Conservation (phyloP, 257 asterid genomes). For the Striga asiatica region DNA sequence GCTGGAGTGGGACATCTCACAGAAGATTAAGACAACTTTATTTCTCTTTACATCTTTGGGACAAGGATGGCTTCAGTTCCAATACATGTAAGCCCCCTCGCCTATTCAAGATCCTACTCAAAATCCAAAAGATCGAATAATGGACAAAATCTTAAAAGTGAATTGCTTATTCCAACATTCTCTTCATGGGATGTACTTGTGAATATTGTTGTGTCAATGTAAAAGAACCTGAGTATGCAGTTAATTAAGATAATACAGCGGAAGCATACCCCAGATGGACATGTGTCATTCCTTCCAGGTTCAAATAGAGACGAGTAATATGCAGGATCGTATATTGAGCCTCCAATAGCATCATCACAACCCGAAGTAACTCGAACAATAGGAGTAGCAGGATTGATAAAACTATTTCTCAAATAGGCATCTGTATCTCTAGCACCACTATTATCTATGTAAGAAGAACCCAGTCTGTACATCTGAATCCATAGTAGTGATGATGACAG, state of each 20-base stretch:
- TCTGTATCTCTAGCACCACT: constrained; percentile 57
- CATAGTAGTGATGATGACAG: constrained; percentile 72
- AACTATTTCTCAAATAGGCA: constrained; percentile 64
- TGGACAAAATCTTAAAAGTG: neutral
- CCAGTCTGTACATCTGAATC: constrained; percentile 95
- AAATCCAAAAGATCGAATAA: neutral
- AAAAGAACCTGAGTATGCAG: neutral
- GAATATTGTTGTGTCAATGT: neutral
- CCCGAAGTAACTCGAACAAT: constrained; percentile 39
- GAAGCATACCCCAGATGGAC: constrained; percentile 38
- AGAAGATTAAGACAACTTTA: too few relatives aligned
- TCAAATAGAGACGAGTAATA: constrained; percentile 76
- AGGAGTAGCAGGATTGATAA: constrained; percentile 76
- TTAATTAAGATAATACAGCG: constrained; percentile 8
- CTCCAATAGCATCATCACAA: constrained; percentile 57
- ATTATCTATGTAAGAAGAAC: constrained; percentile 54
- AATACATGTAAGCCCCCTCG: neutral
- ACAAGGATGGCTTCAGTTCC: too few relatives aligned
- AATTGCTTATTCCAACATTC: neutral
- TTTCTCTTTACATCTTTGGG: too few relatives aligned
- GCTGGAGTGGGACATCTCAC: too few relatives aligned
- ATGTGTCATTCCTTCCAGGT: constrained; percentile 44
- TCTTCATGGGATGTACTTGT: neutral
- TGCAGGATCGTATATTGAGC: constrained; percentile 70
- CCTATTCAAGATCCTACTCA: constrained; percentile 1